Base-by-base conservation (phyloP, 441 rosid species). In the Codiaeum variegatum region DNA sequence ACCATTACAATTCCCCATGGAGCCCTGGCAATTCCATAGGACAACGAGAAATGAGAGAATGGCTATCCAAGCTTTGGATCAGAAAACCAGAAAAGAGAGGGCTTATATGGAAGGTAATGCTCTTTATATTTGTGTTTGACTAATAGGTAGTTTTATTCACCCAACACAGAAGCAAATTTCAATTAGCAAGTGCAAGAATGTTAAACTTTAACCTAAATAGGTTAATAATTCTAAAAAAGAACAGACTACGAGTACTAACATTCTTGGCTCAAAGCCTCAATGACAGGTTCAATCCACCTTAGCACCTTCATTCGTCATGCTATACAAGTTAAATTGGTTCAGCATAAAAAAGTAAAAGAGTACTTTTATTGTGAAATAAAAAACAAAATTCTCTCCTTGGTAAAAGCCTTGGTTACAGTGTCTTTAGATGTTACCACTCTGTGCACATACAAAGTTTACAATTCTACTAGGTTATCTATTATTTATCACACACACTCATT, bases 1-100 rank as follows among this genome's bases (percentile, higher is more conserved):
- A 94, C 81, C 98, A 94, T 81, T 94, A 91, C 76, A 94, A 76
- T 76, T 87, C 85, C 78, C 92, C 92, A 56, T 94, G 99, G 99
- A 87, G 88, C 82, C 75, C 87, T 51, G 92, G 97, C 49, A 92
- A 91, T 77, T 88, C 94, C 81, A 90, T 92, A 19, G 99, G 98
- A 72, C 97, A 88, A 63, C 88, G 99, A 80, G 98, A 94, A 85
- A 88, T 90, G 97, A 91, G 99, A 71, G 90, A 84, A 32, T 94
- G 99, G 99, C 76, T 94, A 73, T 85, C 73, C 67, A 91, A 82
- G 81, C 97, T 94, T 72, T 94, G 99, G 99, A 71, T 78, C 76
- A 72, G 77, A 49, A 94, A 88, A 75, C 94, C 98, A 44, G 96
- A 73, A 81, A 82, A 87, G 85, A 86, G 99, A 81, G 85, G 83